These are phyloP conservation scores for Lipomyces yamadae DNA, from an alignment of 805 yeast genomes.

Conservation along the genomic window DNA sequence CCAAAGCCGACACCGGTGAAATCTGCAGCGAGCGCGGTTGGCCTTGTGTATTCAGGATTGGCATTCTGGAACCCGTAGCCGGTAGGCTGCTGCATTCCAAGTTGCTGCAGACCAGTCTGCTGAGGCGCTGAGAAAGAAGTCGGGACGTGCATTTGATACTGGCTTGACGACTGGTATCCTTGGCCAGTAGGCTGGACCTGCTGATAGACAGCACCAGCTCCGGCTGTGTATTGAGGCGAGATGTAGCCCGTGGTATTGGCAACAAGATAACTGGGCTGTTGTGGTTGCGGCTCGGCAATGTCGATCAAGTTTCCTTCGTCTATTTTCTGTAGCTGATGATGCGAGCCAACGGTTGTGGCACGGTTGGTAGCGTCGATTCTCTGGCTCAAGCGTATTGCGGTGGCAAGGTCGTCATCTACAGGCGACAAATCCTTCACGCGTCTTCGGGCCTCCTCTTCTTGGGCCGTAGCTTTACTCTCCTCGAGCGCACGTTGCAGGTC, in stretches of 20 bases:
- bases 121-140: background rate
- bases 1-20: conserved; percentile 27
- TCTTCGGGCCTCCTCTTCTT: conserved; percentile 67
- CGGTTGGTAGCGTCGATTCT: background rate
- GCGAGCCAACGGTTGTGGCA: conserved; percentile 61
- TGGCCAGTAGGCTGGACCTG: conserved; percentile 93
- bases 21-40: conserved; percentile 12
- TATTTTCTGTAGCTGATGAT: conserved; percentile 72
- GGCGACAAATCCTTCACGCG: conserved; percentile 47
- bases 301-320: conserved; percentile 47
- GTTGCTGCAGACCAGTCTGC: background rate
- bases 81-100: conserved; percentile 20
- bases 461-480: conserved; percentile 79
- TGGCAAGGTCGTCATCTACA: conserved; percentile 64
- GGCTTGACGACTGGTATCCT: conserved; percentile 82
- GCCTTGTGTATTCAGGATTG: conserved; percentile 14
- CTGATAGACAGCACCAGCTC: conserved; percentile 73
- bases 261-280: conserved; percentile 1
- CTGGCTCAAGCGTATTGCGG: conserved; percentile 70
- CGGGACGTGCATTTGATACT: conserved; percentile 65
- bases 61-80: background rate
- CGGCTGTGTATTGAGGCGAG: background rate
- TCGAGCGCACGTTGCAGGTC: conserved; percentile 82
- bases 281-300: conserved; percentile 53
- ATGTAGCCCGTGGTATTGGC: background rate